Conservation (phyloP, 352 stramenopile genomes). For the Phytopythium sindhum region DNA sequence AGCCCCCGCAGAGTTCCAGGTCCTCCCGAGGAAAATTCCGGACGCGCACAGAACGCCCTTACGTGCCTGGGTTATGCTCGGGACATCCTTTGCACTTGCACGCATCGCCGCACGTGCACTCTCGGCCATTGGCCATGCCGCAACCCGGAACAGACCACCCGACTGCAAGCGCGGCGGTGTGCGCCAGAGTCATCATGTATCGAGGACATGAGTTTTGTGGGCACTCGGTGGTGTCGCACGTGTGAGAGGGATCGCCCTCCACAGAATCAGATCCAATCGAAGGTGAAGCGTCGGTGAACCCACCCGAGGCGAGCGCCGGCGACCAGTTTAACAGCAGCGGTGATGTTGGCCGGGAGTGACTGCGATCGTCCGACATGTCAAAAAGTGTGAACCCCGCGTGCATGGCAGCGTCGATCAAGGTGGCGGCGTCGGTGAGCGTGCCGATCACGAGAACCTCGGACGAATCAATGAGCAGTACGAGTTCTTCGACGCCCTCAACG, state of each 20-base stretch:
- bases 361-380: conserved; percentile 36
- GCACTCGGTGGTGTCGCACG: conserved; percentile 63
- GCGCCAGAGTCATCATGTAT: conserved; percentile 75
- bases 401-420: conserved; percentile 35
- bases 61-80: conserved; percentile 53
- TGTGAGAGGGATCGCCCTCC: conserved; percentile 23
- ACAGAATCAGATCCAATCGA: neutral
- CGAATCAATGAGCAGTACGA: conserved; percentile 52
- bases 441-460: conserved; percentile 58
- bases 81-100: conserved; percentile 79
- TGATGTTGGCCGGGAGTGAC: neutral
- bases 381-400: conserved; percentile 47
- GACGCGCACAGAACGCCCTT: neutral
- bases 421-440: conserved; percentile 36
- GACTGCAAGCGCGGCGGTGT: conserved; percentile 72
- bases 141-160: conserved; percentile 79
- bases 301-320: neutral
- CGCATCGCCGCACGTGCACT: conserved; percentile 76
- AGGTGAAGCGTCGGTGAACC: neutral
- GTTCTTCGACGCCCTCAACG: conserved; percentile 66
- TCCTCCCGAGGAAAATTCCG: neutral
- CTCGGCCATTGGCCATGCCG: conserved; percentile 70
- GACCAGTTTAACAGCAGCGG: neutral
- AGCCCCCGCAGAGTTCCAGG: neutral
- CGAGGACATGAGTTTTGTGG: conserved; percentile 64